Conservation (phyloP, 345 rosid species). For the Syzygium oleosum region DNA sequence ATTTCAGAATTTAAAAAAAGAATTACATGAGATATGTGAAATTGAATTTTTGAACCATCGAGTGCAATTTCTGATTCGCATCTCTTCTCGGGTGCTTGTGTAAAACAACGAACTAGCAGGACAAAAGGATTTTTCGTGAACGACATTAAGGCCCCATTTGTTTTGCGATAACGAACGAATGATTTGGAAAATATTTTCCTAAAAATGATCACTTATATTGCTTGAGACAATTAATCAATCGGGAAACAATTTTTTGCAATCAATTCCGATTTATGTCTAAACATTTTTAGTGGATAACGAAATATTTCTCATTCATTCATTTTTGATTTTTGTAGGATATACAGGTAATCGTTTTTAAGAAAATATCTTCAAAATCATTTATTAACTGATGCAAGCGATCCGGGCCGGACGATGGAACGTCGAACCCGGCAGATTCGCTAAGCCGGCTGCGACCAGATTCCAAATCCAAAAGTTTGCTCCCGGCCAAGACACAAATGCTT, state of each 20-base stretch:
- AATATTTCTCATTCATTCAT: background rate
- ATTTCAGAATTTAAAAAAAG: background rate
- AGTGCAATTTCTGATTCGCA: rapidly evolving
- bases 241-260: no score
- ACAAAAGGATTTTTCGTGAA: background rate
- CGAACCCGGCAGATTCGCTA: background rate
- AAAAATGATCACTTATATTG: rapidly evolving
- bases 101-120: background rate
- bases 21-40: rapidly evolving
- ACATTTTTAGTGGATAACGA: no score
- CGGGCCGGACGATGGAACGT: background rate
- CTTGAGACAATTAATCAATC: rapidly evolving
- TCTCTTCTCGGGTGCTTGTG: background rate
- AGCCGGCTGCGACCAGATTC: background rate
- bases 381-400: rapidly evolving
- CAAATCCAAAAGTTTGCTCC: background rate
- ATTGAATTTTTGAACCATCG: background rate
- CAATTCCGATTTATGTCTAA: no score
- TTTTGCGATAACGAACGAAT: rapidly evolving
- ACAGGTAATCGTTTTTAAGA: rapidly evolving
- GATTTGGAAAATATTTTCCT: background rate
- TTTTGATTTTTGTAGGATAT: rapidly evolving
- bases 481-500: background rate
- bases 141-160: background rate
- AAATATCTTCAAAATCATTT: background rate